Conservation (phyloP, 257 asterid species). For the Henckelia pumila region DNA sequence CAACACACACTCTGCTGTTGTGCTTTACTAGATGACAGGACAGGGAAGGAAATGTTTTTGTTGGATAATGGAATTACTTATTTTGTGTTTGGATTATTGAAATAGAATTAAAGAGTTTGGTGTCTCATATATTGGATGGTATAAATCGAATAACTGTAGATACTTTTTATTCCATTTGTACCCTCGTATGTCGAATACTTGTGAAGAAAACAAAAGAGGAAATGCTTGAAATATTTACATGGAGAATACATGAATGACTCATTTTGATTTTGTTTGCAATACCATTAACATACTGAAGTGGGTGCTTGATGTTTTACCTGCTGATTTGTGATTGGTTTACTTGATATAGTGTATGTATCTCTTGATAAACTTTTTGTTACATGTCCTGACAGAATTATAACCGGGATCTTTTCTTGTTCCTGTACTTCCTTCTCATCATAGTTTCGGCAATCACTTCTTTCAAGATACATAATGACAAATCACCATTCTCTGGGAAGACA, state of each 20-base stretch:
- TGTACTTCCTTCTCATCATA: conserved; percentile 84
- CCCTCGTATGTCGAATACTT: conserved; percentile 2
- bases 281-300: neutral
- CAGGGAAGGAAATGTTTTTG: neutral
- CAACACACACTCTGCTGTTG: neutral
- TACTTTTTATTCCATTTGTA: conserved; percentile 10
- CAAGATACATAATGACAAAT: conserved; percentile 83
- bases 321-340: conserved; percentile 10
- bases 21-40: neutral
- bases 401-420: conserved; percentile 87
- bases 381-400: conserved; percentile 64
- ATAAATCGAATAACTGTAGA: conserved; percentile 10
- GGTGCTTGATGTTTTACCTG: conserved; percentile 2
- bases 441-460: conserved; percentile 79
- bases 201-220: neutral
- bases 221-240: neutral
- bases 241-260: neutral
- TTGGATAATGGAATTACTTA: conserved; percentile 2
- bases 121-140: conserved; percentile 1
- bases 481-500: conserved; percentile 74
- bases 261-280: conserved; percentile 1
- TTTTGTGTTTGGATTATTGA: neutral
- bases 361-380: conserved; percentile 18
- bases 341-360: conserved; percentile 1
- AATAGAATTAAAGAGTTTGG: conserved; percentile 3